phyloP scores from a whole-genome alignment of 75 land plant species.

The Sequoia sempervirens region DNA sequence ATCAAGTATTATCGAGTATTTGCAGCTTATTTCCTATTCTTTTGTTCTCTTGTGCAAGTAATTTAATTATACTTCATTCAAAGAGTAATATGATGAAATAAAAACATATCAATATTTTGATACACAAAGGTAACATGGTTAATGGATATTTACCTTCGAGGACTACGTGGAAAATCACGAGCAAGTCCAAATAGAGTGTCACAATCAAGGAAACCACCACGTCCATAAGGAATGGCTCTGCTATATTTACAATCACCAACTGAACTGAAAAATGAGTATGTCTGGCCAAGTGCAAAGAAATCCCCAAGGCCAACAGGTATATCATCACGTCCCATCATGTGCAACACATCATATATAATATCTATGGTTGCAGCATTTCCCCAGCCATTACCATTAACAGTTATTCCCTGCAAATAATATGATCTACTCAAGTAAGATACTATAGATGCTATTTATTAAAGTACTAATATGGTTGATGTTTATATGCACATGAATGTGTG shows the following conservation, averaged over 20 bases:
- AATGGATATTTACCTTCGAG: conserved; percentile 58
- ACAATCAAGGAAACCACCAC: conserved; percentile 75
- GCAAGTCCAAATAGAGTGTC: conserved; percentile 84
- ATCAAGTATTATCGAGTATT: no score
- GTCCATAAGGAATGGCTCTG: conserved; percentile 67
- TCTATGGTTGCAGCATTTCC: conserved; percentile 88
- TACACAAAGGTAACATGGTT: neutral
- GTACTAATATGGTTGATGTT: neutral
- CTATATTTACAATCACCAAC: conserved; percentile 69
- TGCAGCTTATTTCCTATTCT: no score
- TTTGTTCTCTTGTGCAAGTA: no score
- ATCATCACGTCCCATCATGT: conserved; percentile 96
- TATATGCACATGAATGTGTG: neutral
- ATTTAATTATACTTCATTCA: neutral
- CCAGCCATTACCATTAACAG: conserved; percentile 76
- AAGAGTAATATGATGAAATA: neutral
- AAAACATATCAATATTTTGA: neutral
- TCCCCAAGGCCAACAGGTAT: conserved; percentile 80
- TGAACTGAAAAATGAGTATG: conserved; percentile 28
- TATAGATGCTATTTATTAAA: neutral
- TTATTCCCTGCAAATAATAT: conserved; percentile 43
- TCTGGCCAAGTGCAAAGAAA: conserved; percentile 43
- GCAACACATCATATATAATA: conserved; percentile 70
- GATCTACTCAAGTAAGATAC: neutral
- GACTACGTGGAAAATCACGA: conserved; percentile 69